phyloP scores from a whole-genome alignment of 208 protist genomes.

The Novymonas esmeraldas region DNA sequence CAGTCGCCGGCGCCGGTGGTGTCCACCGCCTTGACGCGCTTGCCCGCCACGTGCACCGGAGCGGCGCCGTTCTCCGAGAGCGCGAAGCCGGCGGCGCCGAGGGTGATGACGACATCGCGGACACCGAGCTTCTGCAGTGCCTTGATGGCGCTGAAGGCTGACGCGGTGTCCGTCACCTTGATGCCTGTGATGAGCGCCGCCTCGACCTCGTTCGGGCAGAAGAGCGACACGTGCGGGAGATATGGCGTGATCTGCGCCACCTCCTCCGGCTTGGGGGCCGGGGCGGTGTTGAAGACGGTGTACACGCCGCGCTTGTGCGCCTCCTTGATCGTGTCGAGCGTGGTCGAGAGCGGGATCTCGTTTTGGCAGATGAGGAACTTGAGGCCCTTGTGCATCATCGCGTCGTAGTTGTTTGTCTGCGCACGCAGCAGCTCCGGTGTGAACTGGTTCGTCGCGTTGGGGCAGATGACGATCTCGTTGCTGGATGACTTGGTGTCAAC shows the following conservation, averaged over 20 bases:
- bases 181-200: conserved; percentile 82
- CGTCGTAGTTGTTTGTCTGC: conserved; percentile 59
- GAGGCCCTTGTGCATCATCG: conserved; percentile 54
- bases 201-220: conserved; percentile 95
- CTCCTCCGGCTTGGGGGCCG: conserved; percentile 76
- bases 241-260: conserved; percentile 73
- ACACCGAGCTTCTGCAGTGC: conserved; percentile 73
- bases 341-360: conserved; percentile 89
- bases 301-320: conserved; percentile 80
- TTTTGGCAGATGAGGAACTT: conserved; percentile 92
- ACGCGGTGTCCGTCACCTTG: conserved; percentile 60
- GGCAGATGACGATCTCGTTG: conserved; percentile 94
- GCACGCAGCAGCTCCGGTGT: conserved; percentile 55
- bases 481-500: conserved; percentile 85
- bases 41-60: conserved; percentile 48
- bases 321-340: conserved; percentile 80
- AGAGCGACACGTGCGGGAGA: conserved; percentile 83
- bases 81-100: conserved; percentile 79
- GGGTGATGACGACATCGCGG: conserved; percentile 88
- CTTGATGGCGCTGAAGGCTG: conserved; percentile 58
- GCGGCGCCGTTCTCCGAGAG: conserved; percentile 59
- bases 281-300: conserved; percentile 94
- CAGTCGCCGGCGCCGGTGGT: conserved; percentile 94
- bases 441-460: conserved; percentile 83
- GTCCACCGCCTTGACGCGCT: conserved; percentile 90